Percentiles rank a stretch among this genome's conserved stretches.
Conservation (phyloP, 2,329 filamentous ascomycete genomes). For the Verticillium dahliae region DNA sequence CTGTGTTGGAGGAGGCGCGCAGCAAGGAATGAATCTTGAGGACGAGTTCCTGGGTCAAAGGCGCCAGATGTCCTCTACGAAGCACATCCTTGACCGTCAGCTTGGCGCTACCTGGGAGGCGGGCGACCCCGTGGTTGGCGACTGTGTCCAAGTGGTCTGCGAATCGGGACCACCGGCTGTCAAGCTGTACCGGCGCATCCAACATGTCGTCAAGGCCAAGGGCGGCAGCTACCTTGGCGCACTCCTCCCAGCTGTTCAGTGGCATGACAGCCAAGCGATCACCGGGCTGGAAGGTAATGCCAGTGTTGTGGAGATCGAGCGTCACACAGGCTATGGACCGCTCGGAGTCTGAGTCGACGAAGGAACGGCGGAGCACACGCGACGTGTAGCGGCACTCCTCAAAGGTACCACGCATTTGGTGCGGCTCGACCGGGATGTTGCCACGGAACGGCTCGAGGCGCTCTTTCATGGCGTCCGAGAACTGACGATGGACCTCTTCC, state of each 20-base stretch:
- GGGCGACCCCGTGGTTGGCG: not conserved
- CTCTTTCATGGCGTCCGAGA: slow-evolving; percentile 49
- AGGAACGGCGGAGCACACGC: slow-evolving; percentile 34
- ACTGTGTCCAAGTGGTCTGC: slow-evolving; percentile 37
- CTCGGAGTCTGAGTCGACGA: slow-evolving; percentile 37
- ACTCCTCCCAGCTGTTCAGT: slow-evolving; percentile 47
- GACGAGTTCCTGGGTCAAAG: slow-evolving; percentile 43
- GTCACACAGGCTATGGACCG: slow-evolving; percentile 42
- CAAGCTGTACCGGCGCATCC: slow-evolving; percentile 30
- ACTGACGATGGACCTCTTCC: slow-evolving; percentile 43
- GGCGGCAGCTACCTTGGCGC: slow-evolving; percentile 45
- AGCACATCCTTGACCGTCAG: slow-evolving; percentile 42
- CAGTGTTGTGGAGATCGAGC: slow-evolving; percentile 44
- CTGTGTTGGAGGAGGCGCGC: slow-evolving; percentile 40
- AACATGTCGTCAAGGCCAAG: slow-evolving; percentile 41
- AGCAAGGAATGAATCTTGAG: slow-evolving; percentile 41
- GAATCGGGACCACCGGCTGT: slow-evolving; percentile 38
- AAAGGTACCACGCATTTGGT: slow-evolving; percentile 48
- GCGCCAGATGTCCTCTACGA: slow-evolving; percentile 42
- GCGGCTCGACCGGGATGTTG: slow-evolving; percentile 37
- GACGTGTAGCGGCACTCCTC: slow-evolving; percentile 46
- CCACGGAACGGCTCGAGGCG: slow-evolving; percentile 43
- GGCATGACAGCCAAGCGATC: slow-evolving; percentile 49
- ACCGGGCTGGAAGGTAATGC: slow-evolving; percentile 46
- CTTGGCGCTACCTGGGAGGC: slow-evolving; percentile 6